These are phyloP conservation scores for Carex parvula DNA, from an alignment of 176 grass and related monocot species.

Conservation along the genomic window DNA sequence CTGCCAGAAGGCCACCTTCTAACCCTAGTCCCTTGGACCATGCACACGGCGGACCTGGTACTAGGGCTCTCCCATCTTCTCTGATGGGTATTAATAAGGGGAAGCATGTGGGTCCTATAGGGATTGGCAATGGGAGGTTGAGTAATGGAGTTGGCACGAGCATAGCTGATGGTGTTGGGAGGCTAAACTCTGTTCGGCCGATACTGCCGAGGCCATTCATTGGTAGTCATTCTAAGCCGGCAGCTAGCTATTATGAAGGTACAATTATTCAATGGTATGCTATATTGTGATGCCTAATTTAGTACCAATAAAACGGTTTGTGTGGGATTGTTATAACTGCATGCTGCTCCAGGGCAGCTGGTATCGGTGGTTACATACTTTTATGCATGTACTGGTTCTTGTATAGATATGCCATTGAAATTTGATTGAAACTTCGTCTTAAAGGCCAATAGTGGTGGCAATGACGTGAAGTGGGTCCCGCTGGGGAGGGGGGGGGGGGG, in stretches of 20 bases:
- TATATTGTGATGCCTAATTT: background rate
- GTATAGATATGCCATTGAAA: conserved; percentile 17
- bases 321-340: background rate
- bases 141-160: conserved; percentile 21
- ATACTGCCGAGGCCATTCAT: conserved; percentile 18
- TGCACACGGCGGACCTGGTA: conserved; percentile 7
- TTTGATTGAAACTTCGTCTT: conserved; percentile 23
- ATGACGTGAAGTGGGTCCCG: background rate
- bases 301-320: background rate
- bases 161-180: conserved; percentile 7
- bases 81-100: conserved; percentile 19
- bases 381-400: conserved; percentile 11
- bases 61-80: conserved; percentile 19
- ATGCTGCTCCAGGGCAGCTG: background rate
- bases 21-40: conserved; percentile 23
- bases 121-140: background rate
- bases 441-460: conserved; percentile 15
- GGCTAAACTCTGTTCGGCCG: background rate
- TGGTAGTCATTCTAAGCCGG: conserved; percentile 13
- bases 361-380: background rate
- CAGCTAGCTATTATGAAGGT: conserved; percentile 14
- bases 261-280: background rate
- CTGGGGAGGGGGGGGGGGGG: background rate
- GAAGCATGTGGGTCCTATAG: background rate
- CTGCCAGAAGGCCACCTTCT: conserved; percentile 28